Conservation (phyloP, 2,329 filamentous ascomycete genomes). For the Aspergillus aculeatus region DNA sequence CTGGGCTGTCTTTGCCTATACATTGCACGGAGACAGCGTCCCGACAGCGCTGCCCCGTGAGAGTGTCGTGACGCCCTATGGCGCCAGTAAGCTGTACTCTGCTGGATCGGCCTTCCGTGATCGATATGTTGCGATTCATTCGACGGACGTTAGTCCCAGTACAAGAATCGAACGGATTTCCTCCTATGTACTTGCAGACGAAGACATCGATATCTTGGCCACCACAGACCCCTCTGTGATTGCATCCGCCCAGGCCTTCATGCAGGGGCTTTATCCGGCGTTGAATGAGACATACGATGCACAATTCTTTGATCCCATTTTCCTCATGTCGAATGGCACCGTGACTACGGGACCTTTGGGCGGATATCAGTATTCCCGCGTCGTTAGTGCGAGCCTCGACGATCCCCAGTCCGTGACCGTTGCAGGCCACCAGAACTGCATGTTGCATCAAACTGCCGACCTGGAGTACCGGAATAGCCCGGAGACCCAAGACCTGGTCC, state of each 20-base stretch:
- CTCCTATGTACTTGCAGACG: slow-evolving; percentile 43
- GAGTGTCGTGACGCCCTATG: slow-evolving; percentile 51
- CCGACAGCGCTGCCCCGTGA: slow-evolving; percentile 42
- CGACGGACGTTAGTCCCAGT: slow-evolving; percentile 22
- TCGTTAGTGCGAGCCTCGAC: slow-evolving; percentile 43
- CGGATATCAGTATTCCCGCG: slow-evolving; percentile 58
- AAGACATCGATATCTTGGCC: slow-evolving; percentile 51
- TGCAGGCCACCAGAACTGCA: slow-evolving; percentile 49
- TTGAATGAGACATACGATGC: slow-evolving; percentile 34
- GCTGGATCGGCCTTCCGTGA: slow-evolving; percentile 53
- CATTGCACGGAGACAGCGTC: slow-evolving; percentile 56
- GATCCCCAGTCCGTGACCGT: slow-evolving; percentile 55
- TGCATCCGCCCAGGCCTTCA: slow-evolving; percentile 59
- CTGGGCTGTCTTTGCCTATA: slow-evolving; percentile 54
- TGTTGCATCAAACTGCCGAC: slow-evolving; percentile 36
- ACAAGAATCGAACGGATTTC: slow-evolving; percentile 48
- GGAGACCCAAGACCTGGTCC: slow-evolving; percentile 42
- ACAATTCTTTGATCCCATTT: slow-evolving; percentile 35
- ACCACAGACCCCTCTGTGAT: slow-evolving; percentile 49
- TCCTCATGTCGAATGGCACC: slow-evolving; percentile 50
- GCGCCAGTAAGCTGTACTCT: slow-evolving; percentile 54
- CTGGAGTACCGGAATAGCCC: slow-evolving; percentile 43
- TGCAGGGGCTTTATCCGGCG: slow-evolving; percentile 62
- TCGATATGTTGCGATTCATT: slow-evolving; percentile 49
- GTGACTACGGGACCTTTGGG: slow-evolving; percentile 49